Conservation (phyloP, 2,329 filamentous ascomycete genomes). For the Cercospora beticola region DNA sequence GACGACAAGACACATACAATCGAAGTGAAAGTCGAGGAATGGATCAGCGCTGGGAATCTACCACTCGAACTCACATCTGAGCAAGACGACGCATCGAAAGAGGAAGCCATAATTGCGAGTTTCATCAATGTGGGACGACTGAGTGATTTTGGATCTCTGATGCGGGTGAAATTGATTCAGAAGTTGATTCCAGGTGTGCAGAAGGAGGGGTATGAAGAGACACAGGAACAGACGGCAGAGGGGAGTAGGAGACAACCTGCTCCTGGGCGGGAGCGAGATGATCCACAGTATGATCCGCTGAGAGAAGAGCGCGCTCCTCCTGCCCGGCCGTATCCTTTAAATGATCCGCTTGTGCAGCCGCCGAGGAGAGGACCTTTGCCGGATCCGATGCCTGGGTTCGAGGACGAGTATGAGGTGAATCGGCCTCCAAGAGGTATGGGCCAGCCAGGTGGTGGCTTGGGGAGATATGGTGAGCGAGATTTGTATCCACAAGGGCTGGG, state of each 20-base stretch:
- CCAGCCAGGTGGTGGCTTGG: slow-evolving; percentile 26
- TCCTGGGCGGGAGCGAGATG: slow-evolving; percentile 29
- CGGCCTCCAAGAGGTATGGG: slow-evolving; percentile 57
- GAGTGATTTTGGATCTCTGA: slow-evolving; percentile 63
- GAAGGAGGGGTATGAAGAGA: slow-evolving; percentile 75
- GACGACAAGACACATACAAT: slow-evolving; percentile 79
- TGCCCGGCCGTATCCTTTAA: slow-evolving; percentile 65
- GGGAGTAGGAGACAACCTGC: slow-evolving; percentile 22
- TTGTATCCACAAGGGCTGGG: slow-evolving; percentile 83
- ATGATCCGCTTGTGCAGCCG: slow-evolving; percentile 53
- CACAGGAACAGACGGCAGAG: slow-evolving; percentile 26
- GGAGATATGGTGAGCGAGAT: slow-evolving; percentile 78
- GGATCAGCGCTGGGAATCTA: slow-evolving; percentile 63
- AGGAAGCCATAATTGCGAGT: slow-evolving; percentile 52
- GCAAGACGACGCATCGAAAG: slow-evolving; percentile 41
- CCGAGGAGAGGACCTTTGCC: slow-evolving; percentile 61
- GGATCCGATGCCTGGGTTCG: slow-evolving; percentile 78
- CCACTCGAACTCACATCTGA: slow-evolving; percentile 42
- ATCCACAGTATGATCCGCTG: slow-evolving; percentile 48
- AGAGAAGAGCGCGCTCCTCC: slow-evolving; percentile 59
- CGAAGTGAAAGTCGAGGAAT: slow-evolving; percentile 73
- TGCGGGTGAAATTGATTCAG: slow-evolving; percentile 80
- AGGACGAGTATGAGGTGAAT: slow-evolving; percentile 86
- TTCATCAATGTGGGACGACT: slow-evolving; percentile 75
- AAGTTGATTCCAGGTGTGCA: slow-evolving; percentile 75